Evolutionary conservation across 257 asterid species (phyloP).

Genomic region (Solanum okadae): DNA sequence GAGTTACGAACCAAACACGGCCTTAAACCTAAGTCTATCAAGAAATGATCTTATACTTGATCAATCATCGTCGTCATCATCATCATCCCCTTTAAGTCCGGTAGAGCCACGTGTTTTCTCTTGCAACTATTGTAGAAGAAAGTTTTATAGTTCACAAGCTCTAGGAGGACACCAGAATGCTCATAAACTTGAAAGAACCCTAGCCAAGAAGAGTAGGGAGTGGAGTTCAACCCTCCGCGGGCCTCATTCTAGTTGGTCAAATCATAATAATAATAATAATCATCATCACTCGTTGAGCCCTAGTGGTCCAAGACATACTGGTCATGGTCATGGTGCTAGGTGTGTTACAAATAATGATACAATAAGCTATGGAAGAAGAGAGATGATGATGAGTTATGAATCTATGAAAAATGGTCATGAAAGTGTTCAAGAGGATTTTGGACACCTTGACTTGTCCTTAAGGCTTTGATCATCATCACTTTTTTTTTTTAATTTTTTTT

Average conservation of each 20-base stretch:
- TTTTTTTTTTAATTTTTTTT: not conserved
- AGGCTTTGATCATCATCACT: constrained; percentile 34
- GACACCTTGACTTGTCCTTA: constrained; percentile 60
- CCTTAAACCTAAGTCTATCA: constrained; percentile 37
- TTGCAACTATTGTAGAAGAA: constrained; percentile 70
- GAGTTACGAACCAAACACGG: constrained; percentile 40
- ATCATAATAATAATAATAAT: not conserved
- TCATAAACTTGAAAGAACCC: constrained; percentile 73
- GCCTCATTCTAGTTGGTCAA: constrained; percentile 19
- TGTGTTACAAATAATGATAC: not conserved
- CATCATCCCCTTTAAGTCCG: constrained; percentile 29
- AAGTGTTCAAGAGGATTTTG: constrained; percentile 36
- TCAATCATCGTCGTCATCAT: constrained; percentile 20
- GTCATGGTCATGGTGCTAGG: not conserved
- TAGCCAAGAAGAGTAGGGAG: constrained; percentile 74
- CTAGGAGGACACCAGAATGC: constrained; percentile 96
- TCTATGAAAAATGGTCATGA: constrained; percentile 17
- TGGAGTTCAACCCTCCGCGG: constrained; percentile 23
- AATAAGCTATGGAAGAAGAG: constrained; percentile 21
- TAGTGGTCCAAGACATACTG: not conserved
- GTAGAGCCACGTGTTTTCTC: constrained; percentile 54
- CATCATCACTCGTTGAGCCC: not conserved
- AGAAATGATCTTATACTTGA: constrained; percentile 35
- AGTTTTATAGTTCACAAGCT: constrained; percentile 82
- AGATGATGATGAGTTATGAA: constrained; percentile 14